Evolutionary conservation across 1,139 yeast genomes (phyloP).

Genomic region (Pichia sp.): DNA sequence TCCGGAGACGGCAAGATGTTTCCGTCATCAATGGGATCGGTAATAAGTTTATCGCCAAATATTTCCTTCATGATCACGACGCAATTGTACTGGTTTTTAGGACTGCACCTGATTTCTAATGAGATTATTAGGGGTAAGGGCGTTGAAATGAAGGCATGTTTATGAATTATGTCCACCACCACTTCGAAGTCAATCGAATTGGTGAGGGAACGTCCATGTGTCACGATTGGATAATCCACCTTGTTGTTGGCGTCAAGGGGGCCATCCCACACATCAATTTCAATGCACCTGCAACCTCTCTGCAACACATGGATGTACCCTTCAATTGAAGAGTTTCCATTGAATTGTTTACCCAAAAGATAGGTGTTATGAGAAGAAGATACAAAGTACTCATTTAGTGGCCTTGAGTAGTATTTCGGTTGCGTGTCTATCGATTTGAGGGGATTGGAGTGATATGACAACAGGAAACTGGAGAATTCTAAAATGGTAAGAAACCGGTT

Average conservation of each 20-base stretch:
- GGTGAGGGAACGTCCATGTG: conserved; percentile 83
- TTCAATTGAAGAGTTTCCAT: conserved; percentile 83
- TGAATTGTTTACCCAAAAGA: conserved; percentile 81
- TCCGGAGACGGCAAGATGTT: conserved; percentile 60
- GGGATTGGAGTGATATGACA: conserved; percentile 39
- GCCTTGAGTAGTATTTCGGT: conserved; percentile 36
- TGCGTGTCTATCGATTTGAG: conserved; percentile 31
- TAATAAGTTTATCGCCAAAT: conserved; percentile 53
- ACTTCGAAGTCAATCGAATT: conserved; percentile 59
- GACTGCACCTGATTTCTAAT: conserved; percentile 72
- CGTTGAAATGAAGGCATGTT: conserved; percentile 78
- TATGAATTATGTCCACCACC: conserved; percentile 64
- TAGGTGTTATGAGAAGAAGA: conserved; percentile 96
- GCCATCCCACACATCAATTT: conserved; percentile 95
- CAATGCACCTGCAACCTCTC: conserved; percentile 88
- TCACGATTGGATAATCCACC: conserved; percentile 61
- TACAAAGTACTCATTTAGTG: conserved; percentile 78
- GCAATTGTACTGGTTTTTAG: conserved; percentile 53
- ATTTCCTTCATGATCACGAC: conserved; percentile 42
- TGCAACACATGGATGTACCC: conserved; percentile 87
- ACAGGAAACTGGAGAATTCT: conserved; percentile 39
- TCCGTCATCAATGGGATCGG: conserved; percentile 27
- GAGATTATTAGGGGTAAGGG: conserved; percentile 86
- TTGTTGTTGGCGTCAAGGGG: neutral
- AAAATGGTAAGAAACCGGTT: conserved; percentile 1